These are phyloP conservation scores for Ganoderma multipileum DNA, from an alignment of 1,284 basidiomycete species.

Conservation along the genomic window DNA sequence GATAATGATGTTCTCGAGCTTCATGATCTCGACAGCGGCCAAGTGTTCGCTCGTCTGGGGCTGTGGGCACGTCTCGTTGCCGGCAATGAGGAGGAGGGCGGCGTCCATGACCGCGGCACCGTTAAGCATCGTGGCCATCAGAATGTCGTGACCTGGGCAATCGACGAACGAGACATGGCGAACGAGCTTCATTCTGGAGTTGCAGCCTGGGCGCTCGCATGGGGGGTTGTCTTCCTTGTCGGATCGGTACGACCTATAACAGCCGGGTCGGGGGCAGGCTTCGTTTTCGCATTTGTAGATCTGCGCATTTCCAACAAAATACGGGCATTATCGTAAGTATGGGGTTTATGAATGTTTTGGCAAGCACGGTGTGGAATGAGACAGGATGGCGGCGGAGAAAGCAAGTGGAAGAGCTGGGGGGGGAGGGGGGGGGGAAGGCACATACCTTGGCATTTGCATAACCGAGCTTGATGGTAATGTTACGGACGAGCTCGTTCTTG, in stretches of 20 bases:
- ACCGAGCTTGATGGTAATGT: slow-evolving; percentile 99
- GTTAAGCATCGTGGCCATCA: slow-evolving; percentile 99
- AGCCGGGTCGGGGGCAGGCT: slow-evolving; percentile 91
- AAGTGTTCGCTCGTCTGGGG: slow-evolving; percentile 99
- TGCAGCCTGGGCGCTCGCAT: slow-evolving; percentile 94
- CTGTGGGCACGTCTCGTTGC: slow-evolving; percentile 98
- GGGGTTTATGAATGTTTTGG: not conserved
- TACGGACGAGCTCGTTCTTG: slow-evolving; percentile 98
- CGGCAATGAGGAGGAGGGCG: slow-evolving; percentile 92
- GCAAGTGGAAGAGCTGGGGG: not conserved
- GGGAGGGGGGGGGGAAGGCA: not conserved
- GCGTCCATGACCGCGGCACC: slow-evolving; percentile 99
- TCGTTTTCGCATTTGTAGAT: slow-evolving; percentile 98
- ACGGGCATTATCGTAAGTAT: not conserved
- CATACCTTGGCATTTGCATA: slow-evolving; percentile 97
- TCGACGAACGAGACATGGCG: slow-evolving; percentile 98
- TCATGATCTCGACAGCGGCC: slow-evolving; percentile 99
- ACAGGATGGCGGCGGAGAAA: not conserved
- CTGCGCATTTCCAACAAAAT: slow-evolving; percentile 48
- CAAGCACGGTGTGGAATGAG: not conserved
- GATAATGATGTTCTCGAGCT: slow-evolving; percentile 97
- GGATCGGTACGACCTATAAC: slow-evolving; percentile 93
- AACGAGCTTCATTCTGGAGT: slow-evolving; percentile 88
- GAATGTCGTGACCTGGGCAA: slow-evolving; percentile 93
- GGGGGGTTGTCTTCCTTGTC: slow-evolving; percentile 94